phyloP scores from a whole-genome alignment of 2,329 filamentous ascomycete genomes.

The Stemphylium vesicarium region DNA sequence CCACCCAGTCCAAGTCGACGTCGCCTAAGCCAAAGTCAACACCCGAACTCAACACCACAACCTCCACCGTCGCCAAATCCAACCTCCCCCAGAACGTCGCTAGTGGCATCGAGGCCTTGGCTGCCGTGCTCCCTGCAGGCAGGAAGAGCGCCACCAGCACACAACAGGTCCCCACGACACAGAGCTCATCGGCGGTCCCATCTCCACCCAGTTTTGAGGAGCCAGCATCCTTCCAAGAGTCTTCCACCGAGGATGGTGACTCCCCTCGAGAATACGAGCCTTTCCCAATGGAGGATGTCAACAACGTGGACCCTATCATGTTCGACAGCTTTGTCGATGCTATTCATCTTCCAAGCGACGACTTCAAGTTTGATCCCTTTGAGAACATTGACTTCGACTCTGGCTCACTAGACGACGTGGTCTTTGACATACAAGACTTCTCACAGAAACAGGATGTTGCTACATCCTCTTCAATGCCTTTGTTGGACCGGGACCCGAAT shows the following conservation, averaged over 20 bases:
- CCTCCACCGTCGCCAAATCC: slow-evolving; percentile 12
- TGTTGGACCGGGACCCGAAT: slow-evolving; percentile 22
- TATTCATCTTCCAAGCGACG: slow-evolving; percentile 30
- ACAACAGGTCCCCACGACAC: slow-evolving; percentile 18
- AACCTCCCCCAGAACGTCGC: slow-evolving; percentile 40
- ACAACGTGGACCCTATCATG: slow-evolving; percentile 30
- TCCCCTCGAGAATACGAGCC: slow-evolving; percentile 34
- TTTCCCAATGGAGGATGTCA: slow-evolving; percentile 34
- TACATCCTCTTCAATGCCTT: slow-evolving; percentile 14
- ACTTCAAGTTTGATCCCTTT: slow-evolving; percentile 35
- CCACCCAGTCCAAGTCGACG: slow-evolving; percentile 28
- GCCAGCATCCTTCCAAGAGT: slow-evolving; percentile 23
- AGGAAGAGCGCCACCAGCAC: slow-evolving; percentile 29
- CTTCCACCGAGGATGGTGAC: slow-evolving; percentile 34
- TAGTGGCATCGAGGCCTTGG: slow-evolving; percentile 45
- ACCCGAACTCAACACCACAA: slow-evolving; percentile 13
- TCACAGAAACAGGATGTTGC: slow-evolving; percentile 25
- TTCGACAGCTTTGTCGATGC: slow-evolving; percentile 34
- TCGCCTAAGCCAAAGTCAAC: slow-evolving; percentile 22
- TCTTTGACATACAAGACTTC: slow-evolving; percentile 28
- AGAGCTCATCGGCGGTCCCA: slow-evolving; percentile 24
- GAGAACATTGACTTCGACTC: slow-evolving; percentile 38
- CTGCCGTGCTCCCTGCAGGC: slow-evolving; percentile 43
- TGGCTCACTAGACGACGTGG: slow-evolving; percentile 25
- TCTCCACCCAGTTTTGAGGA: slow-evolving; percentile 32